Base-by-base conservation (phyloP, 2,329 filamentous ascomycete genomes). In the Mariannaea elegans region DNA sequence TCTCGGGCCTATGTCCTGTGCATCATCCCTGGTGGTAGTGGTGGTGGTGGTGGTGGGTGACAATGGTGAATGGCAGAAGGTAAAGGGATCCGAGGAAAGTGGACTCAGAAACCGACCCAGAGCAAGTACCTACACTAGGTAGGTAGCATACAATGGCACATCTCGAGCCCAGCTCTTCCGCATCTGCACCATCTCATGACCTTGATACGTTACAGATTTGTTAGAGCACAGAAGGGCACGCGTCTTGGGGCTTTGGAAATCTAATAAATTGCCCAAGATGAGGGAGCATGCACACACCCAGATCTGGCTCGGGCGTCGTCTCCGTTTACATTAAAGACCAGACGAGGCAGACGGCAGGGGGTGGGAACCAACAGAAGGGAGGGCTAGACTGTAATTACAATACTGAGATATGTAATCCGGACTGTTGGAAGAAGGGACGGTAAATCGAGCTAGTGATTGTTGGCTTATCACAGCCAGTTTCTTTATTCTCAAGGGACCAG, bases 31-130 rank as follows among this genome's bases (percentile, higher is more conserved):
- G n/a, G n/a, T n/a, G n/a, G n/a, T n/a, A n/a, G n/a, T n/a, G n/a
- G n/a, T n/a, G n/a, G n/a, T n/a, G n/a, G n/a, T n/a, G n/a, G n/a
- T 45, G 27, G 34, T 47, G 42, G 48, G 48, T 58, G 56, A 58
- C 56, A 53, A 24, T 46, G 48, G 6, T 52, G 34, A 58, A 34
- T 34, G 47, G 32, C 46, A 21, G 13, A 14, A n/a, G 32, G 36
- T 48, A 58, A 59, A 44, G 49, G 49, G 49, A 41, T 59, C 21
- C 6, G 36, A 38, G 19, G 29, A 48, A 18, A n/a, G 27, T 34
- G 21, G 32, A 29, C 31, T 38, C 39, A 50, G 32, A 32, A 12
- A 19, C 18, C 34, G 23, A 44, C 23, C 19, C 32, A 12, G n/a
- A 24, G n/a, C n/a, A n/a, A n/a, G n/a, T n/a, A n/a, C n/a, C n/a